phyloP scores from a whole-genome alignment of 345 rosid species.

The Geranium brycei region DNA sequence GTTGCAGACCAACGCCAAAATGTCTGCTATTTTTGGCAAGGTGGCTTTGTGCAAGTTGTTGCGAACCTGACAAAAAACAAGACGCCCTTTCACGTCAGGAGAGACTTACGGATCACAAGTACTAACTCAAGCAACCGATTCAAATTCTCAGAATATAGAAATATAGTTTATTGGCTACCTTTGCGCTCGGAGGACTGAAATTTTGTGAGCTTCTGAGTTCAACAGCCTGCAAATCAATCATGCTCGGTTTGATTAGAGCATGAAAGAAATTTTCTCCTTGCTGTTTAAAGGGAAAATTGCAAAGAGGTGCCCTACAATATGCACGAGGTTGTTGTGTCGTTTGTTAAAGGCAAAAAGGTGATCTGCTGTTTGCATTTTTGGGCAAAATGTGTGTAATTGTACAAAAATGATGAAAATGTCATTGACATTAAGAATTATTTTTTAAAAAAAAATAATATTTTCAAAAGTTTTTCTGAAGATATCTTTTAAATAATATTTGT shows the following conservation, averaged over 20 bases:
- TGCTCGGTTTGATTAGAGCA: not conserved
- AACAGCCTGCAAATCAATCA: constrained; percentile 49
- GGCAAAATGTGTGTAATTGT: no score
- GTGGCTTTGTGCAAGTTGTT: constrained; percentile 36
- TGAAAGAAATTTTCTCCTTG: not conserved
- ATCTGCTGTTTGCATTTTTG: no score
- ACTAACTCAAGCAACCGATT: not conserved
- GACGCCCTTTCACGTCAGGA: not conserved
- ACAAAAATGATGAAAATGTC: no score
- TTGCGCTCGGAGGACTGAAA: constrained; percentile 30
- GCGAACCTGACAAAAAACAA: constrained; percentile 39
- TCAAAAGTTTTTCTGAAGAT: no score
- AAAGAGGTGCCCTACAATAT: no score
- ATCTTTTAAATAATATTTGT: no score
- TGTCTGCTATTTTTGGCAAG: constrained; percentile 39
- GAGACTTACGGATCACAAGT: no score
- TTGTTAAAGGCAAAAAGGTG: not conserved
- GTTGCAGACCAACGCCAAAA: constrained; percentile 49
- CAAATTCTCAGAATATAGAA: not conserved
- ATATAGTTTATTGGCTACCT: constrained; percentile 22
- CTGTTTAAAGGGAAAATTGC: no score
- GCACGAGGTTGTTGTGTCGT: not conserved
- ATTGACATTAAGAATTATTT: no score
- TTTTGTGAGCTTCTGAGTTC: constrained; percentile 57
- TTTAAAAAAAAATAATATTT: no score